Conservation (phyloP, 2,329 filamentous ascomycete genomes). For the Dendryphion nanum region DNA sequence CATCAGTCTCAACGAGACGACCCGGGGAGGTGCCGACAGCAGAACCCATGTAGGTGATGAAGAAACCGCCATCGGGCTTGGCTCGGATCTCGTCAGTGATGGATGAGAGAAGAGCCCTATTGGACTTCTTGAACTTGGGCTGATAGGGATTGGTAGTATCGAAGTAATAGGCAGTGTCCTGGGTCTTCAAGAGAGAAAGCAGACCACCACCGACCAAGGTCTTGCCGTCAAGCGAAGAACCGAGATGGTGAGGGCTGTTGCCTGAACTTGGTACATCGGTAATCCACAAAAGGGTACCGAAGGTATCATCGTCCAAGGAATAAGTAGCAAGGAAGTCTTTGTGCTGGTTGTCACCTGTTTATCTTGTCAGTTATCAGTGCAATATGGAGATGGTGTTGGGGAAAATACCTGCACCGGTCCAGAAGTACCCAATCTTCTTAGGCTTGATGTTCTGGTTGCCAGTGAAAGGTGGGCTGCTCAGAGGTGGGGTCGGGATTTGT, state of each 20-base stretch:
- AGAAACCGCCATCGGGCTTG: constrained; percentile 62
- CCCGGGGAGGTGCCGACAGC: constrained; percentile 59
- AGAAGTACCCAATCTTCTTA: constrained; percentile 67
- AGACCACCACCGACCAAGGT: constrained; percentile 58
- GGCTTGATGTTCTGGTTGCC: constrained; percentile 55
- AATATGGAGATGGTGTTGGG: too few species aligned
- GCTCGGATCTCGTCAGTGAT: constrained; percentile 63
- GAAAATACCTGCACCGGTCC: constrained; percentile 60
- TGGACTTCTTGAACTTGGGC: constrained; percentile 59
- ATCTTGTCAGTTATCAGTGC: too few species aligned
- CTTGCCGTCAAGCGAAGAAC: constrained; percentile 56
- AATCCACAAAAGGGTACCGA: constrained; percentile 58
- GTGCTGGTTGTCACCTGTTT: constrained; percentile 61
- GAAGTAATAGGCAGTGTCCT: constrained; percentile 64
- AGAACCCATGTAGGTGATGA: constrained; percentile 62
- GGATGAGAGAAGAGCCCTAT: constrained; percentile 58
- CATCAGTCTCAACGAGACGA: constrained; percentile 61
- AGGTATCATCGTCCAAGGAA: constrained; percentile 62
- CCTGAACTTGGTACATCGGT: constrained; percentile 60
- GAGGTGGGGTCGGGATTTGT: constrained; percentile 58
- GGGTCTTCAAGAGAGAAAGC: constrained; percentile 58
- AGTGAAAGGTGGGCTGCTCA: constrained; percentile 54
- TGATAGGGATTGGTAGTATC: constrained; percentile 59
- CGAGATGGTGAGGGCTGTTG: constrained; percentile 61
- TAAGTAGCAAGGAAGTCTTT: constrained; percentile 60